Base-by-base conservation (phyloP, 1,284 basidiomycete genomes). In the Cutaneotrichosporon dermatis region DNA sequence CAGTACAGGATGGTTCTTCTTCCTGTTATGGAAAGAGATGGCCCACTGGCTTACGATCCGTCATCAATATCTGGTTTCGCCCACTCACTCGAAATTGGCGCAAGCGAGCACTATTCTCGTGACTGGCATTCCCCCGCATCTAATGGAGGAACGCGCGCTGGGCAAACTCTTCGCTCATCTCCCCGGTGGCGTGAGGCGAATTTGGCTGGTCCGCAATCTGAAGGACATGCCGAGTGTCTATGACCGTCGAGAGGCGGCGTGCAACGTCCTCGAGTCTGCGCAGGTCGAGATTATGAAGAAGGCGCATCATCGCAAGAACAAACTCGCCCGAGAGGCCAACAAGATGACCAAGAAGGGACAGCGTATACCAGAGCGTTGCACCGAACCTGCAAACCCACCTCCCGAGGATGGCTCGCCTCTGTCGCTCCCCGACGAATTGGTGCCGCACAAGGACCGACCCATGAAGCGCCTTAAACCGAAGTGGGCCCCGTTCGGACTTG, bases 31-130 rank as follows among this genome's bases (percentile, higher is more conserved):
- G 57, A 78, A 79, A 16, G 88, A 89, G 70, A 84, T 88, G 81
- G 61, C 78, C 10, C 79, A 84, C 64, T 90, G 88, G 76, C 78
- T 88, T 51, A 76, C 82, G 51, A 80, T 86, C 61, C 84, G 89
- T 42, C 88, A 90, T 64, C 79, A 84, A 54, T 87, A 87, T 75
- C 82, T 91, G 35, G 82, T 86, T 63, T 83, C 82, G 62, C 82
- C 82, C 41, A 80, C 81, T 16, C 87, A 90, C 72, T 83, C 84
- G 2, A 75, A 77, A 12, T 80, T 84, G 6, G 84, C 87, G 2
- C 88, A 90, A 78, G 86, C 89, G 1, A 84, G 84, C 45, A 90
- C 89, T 0, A 86, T 92, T 4, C 83, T 92, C 50, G 83, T 91
- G 63, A 89, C 88, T 0, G 84, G 85, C 51, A 83, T 91, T 9